phyloP scores from a whole-genome alignment of 2,329 filamentous ascomycete species.

The Aureobasidium sp. region DNA sequence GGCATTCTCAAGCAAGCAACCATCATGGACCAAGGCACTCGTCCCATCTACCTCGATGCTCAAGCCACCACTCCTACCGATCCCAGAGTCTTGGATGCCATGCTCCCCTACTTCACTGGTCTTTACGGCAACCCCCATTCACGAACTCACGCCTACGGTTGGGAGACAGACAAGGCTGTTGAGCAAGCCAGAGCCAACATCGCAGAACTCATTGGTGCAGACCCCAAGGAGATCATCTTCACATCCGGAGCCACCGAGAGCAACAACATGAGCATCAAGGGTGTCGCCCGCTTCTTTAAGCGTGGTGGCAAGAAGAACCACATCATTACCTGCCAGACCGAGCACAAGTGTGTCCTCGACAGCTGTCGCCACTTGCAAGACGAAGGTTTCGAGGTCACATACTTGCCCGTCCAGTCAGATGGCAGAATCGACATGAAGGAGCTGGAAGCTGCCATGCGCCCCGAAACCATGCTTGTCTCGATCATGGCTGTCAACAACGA shows the following conservation, averaged over 20 bases:
- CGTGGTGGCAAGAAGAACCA: slow-evolving; percentile 94
- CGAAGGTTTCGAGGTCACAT: slow-evolving; percentile 95
- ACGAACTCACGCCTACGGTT: slow-evolving; percentile 93
- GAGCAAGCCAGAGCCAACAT: slow-evolving; percentile 80
- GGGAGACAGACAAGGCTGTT: slow-evolving; percentile 93
- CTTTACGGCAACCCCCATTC: slow-evolving; percentile 97
- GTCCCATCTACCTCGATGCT: slow-evolving; percentile 97
- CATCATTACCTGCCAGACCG: slow-evolving; percentile 93
- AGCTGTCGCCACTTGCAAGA: slow-evolving; percentile 95
- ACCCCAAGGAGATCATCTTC: slow-evolving; percentile 97
- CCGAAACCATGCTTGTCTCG: slow-evolving; percentile 86
- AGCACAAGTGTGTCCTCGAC: slow-evolving; percentile 98
- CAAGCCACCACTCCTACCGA: slow-evolving; percentile 95
- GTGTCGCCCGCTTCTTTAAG: slow-evolving; percentile 91
- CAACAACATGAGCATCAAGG: slow-evolving; percentile 99
- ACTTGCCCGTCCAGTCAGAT: slow-evolving; percentile 79
- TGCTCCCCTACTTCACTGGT: slow-evolving; percentile 90
- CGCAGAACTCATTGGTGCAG: slow-evolving; percentile 81
- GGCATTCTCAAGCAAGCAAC: slow-evolving; percentile 87
- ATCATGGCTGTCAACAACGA: slow-evolving; percentile 99
- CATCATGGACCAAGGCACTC: slow-evolving; percentile 83
- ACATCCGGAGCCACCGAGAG: slow-evolving; percentile 97
- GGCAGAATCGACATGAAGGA: slow-evolving; percentile 80
- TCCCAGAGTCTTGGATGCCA: slow-evolving; percentile 88
- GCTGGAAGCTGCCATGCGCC: slow-evolving; percentile 80